phyloP scores from a whole-genome alignment of 179 eudicot genomes.

The Drosera spatulata region DNA sequence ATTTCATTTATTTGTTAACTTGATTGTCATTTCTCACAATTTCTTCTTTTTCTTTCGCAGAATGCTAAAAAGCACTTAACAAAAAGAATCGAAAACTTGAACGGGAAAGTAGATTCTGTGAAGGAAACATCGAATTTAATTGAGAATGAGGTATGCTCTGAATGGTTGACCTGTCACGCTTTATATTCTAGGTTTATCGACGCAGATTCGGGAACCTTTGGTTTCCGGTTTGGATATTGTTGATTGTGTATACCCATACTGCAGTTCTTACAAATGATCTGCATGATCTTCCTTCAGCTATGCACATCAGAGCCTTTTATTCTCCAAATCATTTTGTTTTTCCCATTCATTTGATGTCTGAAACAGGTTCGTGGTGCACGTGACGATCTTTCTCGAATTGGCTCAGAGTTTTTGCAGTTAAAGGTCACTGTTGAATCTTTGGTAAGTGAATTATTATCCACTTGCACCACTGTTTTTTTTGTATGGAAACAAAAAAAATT shows the following conservation, averaged over 20 bases:
- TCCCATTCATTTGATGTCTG: slow-evolving; percentile 10
- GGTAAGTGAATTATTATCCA: slow-evolving; percentile 34
- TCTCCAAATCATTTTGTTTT: background rate
- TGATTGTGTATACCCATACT: background rate
- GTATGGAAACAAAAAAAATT: background rate
- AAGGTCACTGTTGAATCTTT: slow-evolving; percentile 43
- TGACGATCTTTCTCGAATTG: slow-evolving; percentile 49
- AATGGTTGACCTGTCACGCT: background rate
- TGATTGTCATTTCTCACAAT: slow-evolving; percentile 4
- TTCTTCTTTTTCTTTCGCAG: slow-evolving; percentile 20
- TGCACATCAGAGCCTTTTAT: background rate
- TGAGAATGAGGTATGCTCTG: slow-evolving; percentile 41
- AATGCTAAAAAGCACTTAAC: slow-evolving; percentile 80
- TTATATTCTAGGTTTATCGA: slow-evolving; percentile 1
- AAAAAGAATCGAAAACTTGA: slow-evolving; percentile 72
- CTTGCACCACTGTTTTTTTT: background rate
- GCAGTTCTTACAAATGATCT: no score
- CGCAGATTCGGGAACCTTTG: background rate
- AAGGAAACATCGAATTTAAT: slow-evolving; percentile 60
- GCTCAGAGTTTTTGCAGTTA: slow-evolving; percentile 42
- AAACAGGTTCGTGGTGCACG: slow-evolving; percentile 63
- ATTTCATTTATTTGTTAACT: background rate
- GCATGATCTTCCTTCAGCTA: background rate
- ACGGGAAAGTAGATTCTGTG: slow-evolving; percentile 83
- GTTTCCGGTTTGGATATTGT: background rate